phyloP scores from a whole-genome alignment of 441 rosid genomes.

The Pelargonium citronellum region DNA sequence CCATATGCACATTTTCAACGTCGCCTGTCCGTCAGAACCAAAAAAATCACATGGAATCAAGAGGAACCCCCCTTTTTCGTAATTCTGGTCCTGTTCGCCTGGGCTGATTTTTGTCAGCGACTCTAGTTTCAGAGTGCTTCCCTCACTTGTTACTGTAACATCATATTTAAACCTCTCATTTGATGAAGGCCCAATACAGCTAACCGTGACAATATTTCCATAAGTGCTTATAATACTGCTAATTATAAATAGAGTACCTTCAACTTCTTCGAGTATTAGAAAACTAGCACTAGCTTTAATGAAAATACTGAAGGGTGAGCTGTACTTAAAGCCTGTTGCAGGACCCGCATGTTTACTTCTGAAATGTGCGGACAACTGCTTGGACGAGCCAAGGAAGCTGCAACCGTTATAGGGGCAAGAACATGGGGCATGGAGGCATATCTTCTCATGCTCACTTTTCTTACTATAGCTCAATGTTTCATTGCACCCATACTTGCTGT shows the following conservation, averaged over 20 bases:
- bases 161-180: not conserved
- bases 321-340: slow-evolving; percentile 15
- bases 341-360: slow-evolving; percentile 25
- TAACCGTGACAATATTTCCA: not conserved
- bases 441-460: slow-evolving; percentile 39
- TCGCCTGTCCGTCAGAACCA: slow-evolving; percentile 20
- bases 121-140: not conserved
- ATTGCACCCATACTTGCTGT: slow-evolving; percentile 42
- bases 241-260: not conserved
- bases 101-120: not conserved
- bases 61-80: not conserved
- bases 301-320: slow-evolving; percentile 12
- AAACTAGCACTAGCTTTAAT: not conserved
- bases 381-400: slow-evolving; percentile 33
- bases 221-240: not conserved
- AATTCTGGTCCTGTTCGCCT: not conserved
- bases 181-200: not conserved
- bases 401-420: slow-evolving; percentile 47
- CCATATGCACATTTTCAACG: slow-evolving; percentile 27
- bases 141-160: not conserved
- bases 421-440: slow-evolving; percentile 39
- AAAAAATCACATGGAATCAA: slow-evolving; percentile 25
- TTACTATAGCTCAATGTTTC: slow-evolving; percentile 30
- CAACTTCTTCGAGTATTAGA: not conserved
- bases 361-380: slow-evolving; percentile 38